A percentile compares a stretch with the other conserved stretches of the same genome.
Evolutionary conservation across 176 grass and related monocot genomes (phyloP).

Genomic region (Aegilops umbellulata): DNA sequence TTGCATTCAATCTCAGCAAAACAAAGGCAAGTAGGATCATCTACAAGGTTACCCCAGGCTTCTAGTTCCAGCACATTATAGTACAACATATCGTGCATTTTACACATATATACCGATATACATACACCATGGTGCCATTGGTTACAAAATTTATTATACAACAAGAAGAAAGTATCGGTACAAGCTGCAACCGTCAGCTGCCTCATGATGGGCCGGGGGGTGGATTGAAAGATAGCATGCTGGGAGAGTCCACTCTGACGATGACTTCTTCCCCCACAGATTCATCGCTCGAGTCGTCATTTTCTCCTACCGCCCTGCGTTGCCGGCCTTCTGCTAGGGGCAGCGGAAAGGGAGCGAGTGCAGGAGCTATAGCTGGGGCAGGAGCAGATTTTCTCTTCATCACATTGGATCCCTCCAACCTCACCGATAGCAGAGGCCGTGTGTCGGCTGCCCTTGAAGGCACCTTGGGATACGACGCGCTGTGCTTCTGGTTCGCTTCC

Average conservation of each 20-base stretch:
- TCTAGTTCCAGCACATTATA: background rate
- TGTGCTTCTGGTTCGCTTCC: slow-evolving; percentile 38
- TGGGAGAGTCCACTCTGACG: slow-evolving; percentile 83
- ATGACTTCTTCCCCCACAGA: slow-evolving; percentile 71
- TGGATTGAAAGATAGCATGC: slow-evolving; percentile 63
- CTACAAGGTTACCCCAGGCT: too few relatives aligned
- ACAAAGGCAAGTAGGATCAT: too few relatives aligned
- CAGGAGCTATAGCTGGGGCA: background rate
- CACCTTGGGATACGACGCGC: slow-evolving; percentile 60
- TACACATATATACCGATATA: background rate
- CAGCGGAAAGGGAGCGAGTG: background rate
- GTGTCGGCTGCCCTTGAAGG: slow-evolving; percentile 38
- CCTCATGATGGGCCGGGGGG: slow-evolving; percentile 9
- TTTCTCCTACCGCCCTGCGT: background rate
- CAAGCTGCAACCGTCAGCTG: background rate
- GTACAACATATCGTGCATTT: background rate
- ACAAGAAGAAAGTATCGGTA: background rate
- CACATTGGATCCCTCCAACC: slow-evolving; percentile 61
- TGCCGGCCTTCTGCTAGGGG: background rate
- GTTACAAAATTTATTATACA: background rate
- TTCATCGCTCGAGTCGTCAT: slow-evolving; percentile 67
- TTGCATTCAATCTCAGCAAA: too few relatives aligned
- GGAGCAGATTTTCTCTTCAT: slow-evolving; percentile 17
- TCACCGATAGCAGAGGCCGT: slow-evolving; percentile 46
- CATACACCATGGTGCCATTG: background rate